Conservation (phyloP, 768 basidiomycete species). For the Boletus subparvulus region DNA sequence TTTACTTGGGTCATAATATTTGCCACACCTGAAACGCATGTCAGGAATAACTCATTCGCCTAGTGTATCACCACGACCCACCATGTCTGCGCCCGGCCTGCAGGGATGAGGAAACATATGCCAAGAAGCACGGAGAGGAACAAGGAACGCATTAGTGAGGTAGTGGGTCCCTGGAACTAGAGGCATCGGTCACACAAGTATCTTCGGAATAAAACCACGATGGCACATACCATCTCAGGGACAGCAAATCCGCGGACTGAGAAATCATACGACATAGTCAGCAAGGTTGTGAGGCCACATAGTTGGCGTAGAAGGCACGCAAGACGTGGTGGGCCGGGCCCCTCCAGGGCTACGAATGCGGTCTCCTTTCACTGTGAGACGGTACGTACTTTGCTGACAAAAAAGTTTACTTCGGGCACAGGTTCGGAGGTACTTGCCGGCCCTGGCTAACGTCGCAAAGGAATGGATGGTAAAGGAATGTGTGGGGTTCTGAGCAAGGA, state of each 20-base stretch:
- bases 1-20: conserved; percentile 49
- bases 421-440: background rate
- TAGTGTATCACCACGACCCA: conserved; percentile 8
- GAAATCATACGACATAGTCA: conserved; percentile 5
- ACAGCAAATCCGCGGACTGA: background rate
- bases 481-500: background rate
- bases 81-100: conserved; percentile 29
- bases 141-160: conserved; percentile 7
- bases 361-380: background rate
- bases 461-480: conserved; percentile 7
- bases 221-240: conserved; percentile 6
- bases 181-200: background rate
- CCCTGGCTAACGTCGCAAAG: background rate
- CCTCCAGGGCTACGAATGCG: too few relatives aligned
- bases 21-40: conserved; percentile 39
- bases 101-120: conserved; percentile 14
- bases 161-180: background rate
- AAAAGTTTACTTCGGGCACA: background rate
- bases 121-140: conserved; percentile 13
- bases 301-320: background rate
- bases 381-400: conserved; percentile 1
- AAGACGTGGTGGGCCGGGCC: background rate
- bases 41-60: background rate
- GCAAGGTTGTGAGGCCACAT: background rate
- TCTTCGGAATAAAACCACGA: background rate